phyloP scores from a whole-genome alignment of 495 filamentous ascomycete genomes.

The Lepraria neglecta region DNA sequence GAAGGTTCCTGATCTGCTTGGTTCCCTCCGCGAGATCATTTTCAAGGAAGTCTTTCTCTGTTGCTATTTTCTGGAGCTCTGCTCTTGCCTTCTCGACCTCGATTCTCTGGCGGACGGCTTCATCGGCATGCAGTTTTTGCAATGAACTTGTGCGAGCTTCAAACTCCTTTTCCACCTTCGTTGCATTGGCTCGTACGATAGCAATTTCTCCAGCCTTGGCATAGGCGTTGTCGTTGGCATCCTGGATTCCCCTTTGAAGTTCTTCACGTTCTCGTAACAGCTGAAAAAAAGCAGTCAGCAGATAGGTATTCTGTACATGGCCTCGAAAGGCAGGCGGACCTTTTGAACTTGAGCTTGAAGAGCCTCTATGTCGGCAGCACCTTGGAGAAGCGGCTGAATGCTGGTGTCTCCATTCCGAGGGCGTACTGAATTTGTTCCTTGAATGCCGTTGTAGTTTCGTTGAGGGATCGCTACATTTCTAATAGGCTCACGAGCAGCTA shows the following conservation, averaged over 20 bases:
- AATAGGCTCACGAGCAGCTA: neutral
- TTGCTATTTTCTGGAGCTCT: constrained; percentile 55
- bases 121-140: constrained; percentile 50
- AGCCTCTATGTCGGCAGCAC: constrained; percentile 20
- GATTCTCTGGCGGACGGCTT: constrained; percentile 47
- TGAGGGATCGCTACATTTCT: neutral
- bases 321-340: constrained; percentile 22
- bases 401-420: neutral
- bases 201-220: constrained; percentile 61
- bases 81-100: constrained; percentile 51
- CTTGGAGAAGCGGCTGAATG: neutral
- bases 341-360: constrained; percentile 38
- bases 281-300: constrained; percentile 30
- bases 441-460: neutral
- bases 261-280: constrained; percentile 48
- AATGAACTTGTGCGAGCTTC: constrained; percentile 48
- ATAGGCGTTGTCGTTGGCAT: constrained; percentile 44
- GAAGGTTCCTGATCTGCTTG: constrained; percentile 43
- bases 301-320: neutral
- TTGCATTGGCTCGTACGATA: constrained; percentile 59
- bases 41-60: constrained; percentile 57
- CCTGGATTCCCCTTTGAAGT: constrained; percentile 42
- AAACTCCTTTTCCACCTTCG: constrained; percentile 49
- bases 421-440: neutral
- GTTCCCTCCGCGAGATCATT: constrained; percentile 58